Percentiles rank a stretch among this genome's conserved stretches.
These are phyloP conservation scores for Urochloa ruziziensis DNA, from an alignment of 176 grass and related monocot species.

Conservation along the genomic window DNA sequence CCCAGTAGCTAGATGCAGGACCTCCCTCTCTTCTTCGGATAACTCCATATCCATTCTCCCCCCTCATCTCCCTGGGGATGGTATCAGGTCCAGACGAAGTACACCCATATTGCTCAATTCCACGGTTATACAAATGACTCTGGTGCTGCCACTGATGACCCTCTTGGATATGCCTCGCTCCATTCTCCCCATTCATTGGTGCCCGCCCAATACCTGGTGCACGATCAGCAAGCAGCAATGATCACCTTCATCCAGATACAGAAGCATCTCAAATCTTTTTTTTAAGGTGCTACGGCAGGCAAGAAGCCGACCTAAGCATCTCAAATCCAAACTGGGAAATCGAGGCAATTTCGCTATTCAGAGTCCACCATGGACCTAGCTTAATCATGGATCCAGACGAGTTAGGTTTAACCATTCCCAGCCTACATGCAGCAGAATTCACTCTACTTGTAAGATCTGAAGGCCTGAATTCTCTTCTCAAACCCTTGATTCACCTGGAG, in stretches of 20 bases:
- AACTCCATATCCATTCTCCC: conserved; percentile 53
- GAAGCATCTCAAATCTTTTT: neutral
- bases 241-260: conserved; percentile 23
- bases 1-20: conserved; percentile 52
- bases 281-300: no score
- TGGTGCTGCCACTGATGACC: conserved; percentile 33
- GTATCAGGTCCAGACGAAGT: conserved; percentile 1
- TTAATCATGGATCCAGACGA: neutral
- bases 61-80: conserved; percentile 34
- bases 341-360: neutral
- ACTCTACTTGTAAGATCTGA: neutral
- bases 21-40: conserved; percentile 56
- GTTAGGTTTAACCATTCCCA: neutral
- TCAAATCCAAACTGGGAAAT: neutral
- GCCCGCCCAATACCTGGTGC: conserved; percentile 6
- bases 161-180: conserved; percentile 6
- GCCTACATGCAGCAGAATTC: neutral
- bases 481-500: conserved; percentile 34
- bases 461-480: neutral
- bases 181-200: conserved; percentile 18
- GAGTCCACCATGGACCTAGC: neutral
- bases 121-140: neutral
- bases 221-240: conserved; percentile 11
- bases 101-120: conserved; percentile 3
- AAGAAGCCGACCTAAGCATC: no score